These are phyloP conservation scores for Cryptococcus sp. DNA, from an alignment of 1,284 basidiomycete genomes.

Conservation along the genomic window DNA sequence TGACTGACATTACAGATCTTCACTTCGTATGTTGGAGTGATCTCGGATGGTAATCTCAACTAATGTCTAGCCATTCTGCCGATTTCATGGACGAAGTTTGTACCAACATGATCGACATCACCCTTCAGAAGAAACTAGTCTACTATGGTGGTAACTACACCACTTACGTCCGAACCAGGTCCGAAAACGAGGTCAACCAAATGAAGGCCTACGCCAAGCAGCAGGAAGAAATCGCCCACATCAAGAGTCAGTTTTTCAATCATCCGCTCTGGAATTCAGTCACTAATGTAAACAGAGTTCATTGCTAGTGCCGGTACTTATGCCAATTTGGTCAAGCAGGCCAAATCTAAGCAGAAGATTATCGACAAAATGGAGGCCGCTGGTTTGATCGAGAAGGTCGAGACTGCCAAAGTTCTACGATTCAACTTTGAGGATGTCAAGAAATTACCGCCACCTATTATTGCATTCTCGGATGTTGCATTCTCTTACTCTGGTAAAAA, in stretches of 20 bases:
- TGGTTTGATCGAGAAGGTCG: conserved; percentile 87
- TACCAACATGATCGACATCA: conserved; percentile 97
- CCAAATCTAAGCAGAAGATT: conserved; percentile 99
- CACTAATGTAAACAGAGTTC: conserved; percentile 58
- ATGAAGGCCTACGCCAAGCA: conserved; percentile 99
- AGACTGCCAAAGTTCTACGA: conserved; percentile 64
- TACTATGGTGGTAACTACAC: conserved; percentile 98
- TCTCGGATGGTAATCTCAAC: too few species aligned
- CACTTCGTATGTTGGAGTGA: conserved; percentile 27
- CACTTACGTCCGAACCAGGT: conserved; percentile 91
- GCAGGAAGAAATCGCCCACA: conserved; percentile 96
- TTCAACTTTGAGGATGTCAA: conserved; percentile 97
- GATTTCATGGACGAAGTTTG: conserved; percentile 98
- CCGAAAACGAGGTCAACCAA: conserved; percentile 97
- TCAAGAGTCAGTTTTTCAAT: conserved; percentile 61
- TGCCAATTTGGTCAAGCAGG: conserved; percentile 96
- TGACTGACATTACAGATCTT: conserved; percentile 15
- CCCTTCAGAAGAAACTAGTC: conserved; percentile 56
- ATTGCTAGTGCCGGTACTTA: conserved; percentile 98
- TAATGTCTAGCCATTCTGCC: conserved; percentile 77
- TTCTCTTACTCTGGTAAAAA: conserved; percentile 90
- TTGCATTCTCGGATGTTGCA: conserved; percentile 90
- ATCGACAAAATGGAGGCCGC: conserved; percentile 99
- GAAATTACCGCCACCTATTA: conserved; percentile 93
- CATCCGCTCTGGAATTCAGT: too few species aligned